A percentile compares a stretch with the other conserved stretches of the same genome.
Evolutionary conservation across 2,329 filamentous ascomycete genomes (phyloP).

Genomic region (Tolypocladium ovalisporum): DNA sequence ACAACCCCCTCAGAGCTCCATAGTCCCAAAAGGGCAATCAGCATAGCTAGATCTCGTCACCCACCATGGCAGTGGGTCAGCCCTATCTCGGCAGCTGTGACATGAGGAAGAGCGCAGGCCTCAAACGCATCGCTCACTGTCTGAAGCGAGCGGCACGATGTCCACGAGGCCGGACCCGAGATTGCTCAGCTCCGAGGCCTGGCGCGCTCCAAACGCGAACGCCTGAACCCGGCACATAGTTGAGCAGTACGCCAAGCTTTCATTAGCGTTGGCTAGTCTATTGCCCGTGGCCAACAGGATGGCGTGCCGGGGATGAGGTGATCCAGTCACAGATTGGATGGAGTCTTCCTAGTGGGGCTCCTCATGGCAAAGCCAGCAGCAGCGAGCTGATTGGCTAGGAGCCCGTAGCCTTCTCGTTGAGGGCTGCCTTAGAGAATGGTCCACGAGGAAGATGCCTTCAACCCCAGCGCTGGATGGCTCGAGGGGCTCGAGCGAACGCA

Average conservation of each 20-base stretch:
- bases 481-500: neutral
- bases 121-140: neutral
- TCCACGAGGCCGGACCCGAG: neutral
- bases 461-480: neutral
- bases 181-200: neutral
- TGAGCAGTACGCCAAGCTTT: slow-evolving; percentile 1
- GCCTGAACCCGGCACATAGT: neutral
- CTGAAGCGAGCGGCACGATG: neutral
- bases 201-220: neutral
- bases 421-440: neutral
- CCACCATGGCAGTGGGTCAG: neutral
- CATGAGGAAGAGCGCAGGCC: neutral
- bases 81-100: neutral
- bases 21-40: no score
- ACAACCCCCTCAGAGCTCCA: no score
- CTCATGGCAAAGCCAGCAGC: neutral
- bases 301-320: neutral
- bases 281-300: neutral
- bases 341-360: neutral
- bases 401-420: neutral
- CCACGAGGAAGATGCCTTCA: neutral
- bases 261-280: slow-evolving; percentile 1
- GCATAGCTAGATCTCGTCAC: no score
- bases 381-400: neutral
- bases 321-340: neutral